Evolutionary conservation across 257 asterid species (phyloP), one percentile per base, ranked within the genome.

Genomic region (Solanum piurae): DNA sequence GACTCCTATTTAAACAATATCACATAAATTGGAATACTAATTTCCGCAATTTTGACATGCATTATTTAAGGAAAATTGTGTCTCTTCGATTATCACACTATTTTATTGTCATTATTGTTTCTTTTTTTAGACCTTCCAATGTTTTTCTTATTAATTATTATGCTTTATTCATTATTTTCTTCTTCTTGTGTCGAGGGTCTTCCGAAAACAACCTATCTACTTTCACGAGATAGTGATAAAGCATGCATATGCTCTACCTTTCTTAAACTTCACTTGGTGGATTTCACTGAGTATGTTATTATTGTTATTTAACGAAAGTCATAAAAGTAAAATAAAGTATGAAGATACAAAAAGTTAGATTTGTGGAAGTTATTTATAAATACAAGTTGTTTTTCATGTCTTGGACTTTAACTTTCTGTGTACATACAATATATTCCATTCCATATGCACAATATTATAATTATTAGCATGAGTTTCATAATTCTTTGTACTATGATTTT

Each of bases 401-500:
- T 25, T 74, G 16, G 83, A 74, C 31, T 37, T 74, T 21, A 33
- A 66, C 4, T 31, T 68, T 12, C 73, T 66, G 4, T 52, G 8
- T 2, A 12, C 20, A 66, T 27, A 5, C 34, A 25, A 25, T 27
- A 23, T 21, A 62, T 29, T 72, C 79, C 79, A 62, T 29, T 72
- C 79, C 79, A 34, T 73, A 4, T 18, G 5, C 46, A 34, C 46
- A 34, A 34, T 34, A 34, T 18, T 27, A 69, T 14, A 33, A 72
- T 73, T 73, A 34, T 14, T 31, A 71, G 23, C 27, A 74, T 10
- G 82, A 20, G 49, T 36, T 74, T 37, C 52, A 36, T 74, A 20
- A 7, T 90, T 18, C 36, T 89, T 8, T 29, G 85, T 36, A 79
- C 80, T 66, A 64, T 88, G 36, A 86, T 91, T 77, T 89, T 88